Base-by-base conservation (phyloP, 352 stramenopile genomes). In the Globisporangium uncinulatum region DNA sequence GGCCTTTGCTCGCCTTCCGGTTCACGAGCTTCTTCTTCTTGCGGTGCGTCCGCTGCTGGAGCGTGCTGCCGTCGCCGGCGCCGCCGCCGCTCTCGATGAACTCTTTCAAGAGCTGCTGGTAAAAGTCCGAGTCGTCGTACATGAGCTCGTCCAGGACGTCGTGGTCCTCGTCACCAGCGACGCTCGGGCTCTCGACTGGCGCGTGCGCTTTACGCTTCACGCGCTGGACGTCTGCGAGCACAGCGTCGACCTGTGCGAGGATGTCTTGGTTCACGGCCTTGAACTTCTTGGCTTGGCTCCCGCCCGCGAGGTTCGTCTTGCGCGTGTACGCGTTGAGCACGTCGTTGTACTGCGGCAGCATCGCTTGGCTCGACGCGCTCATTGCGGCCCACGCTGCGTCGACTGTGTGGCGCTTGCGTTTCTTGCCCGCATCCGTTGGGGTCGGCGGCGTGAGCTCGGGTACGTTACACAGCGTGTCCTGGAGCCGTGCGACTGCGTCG, bases 1-100 rank as follows among this genome's bases (percentile, higher is more conserved):
- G 82, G 43, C 86, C 86, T 54, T 95, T 95, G 56, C 83, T 94
- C 13, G 83, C 86, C 62, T 93, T 94, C 61, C 86, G 86, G 70
- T 95, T 93, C n/a, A 95, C 82, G 13, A 69, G 54, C 76, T 92
- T 92, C 57, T 83, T 87, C 66, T 92, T 94, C 75, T 95, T 95
- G 59, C 76, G 75, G 50, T 90, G 73, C 31, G 76, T 80, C 31
- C 81, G 82, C 29, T 64, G 69, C 45, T 82, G 57, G 20, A 88
- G 70, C 37, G 63, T 29, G 24, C 24, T 67, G 9, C 84, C 82
- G 44, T 83, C 72, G 7, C n/a, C 17, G 3, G 17, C 67, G 42
- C 80, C 77, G 47, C 73, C 74, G 31, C 80, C 79, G 57, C 71
- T 89, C 44, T 95, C 86, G 31, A 95, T 91, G 61, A 90, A 95